These are phyloP conservation scores for Phytophthora quininea DNA, from an alignment of 352 stramenopile genomes.

Conservation along the genomic window DNA sequence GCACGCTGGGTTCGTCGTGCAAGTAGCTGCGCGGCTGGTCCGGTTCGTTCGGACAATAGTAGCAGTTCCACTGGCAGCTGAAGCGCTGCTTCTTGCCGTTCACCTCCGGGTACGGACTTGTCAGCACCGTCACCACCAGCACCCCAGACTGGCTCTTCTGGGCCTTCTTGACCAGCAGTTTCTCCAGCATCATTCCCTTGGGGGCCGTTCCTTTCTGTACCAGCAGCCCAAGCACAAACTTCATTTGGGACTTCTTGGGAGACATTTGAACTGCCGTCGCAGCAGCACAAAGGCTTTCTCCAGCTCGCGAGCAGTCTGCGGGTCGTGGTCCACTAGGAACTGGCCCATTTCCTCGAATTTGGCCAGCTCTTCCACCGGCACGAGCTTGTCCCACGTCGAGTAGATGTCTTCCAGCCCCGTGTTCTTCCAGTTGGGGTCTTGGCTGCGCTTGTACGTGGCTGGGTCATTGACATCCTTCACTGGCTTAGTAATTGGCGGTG, in stretches of 20 bases:
- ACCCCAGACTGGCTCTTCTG: conserved; percentile 91
- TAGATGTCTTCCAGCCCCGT: conserved; percentile 90
- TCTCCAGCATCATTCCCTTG: conserved; percentile 63
- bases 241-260: conserved; percentile 93
- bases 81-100: conserved; percentile 89
- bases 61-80: conserved; percentile 95
- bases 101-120: conserved; percentile 88
- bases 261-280: conserved; percentile 86
- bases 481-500: conserved; percentile 11
- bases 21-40: conserved; percentile 92
- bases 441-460: conserved; percentile 87
- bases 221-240: conserved; percentile 83
- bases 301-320: conserved; percentile 77
- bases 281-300: conserved; percentile 88
- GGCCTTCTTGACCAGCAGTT: conserved; percentile 89
- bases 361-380: conserved; percentile 65
- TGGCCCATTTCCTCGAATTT: conserved; percentile 81
- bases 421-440: conserved; percentile 80
- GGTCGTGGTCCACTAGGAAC: conserved; percentile 78
- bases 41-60: conserved; percentile 95
- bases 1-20: conserved; percentile 92
- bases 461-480: conserved; percentile 73
- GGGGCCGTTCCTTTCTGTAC: conserved; percentile 65
- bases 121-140: conserved; percentile 92
- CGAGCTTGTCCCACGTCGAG: conserved; percentile 81